phyloP scores from a whole-genome alignment of 495 filamentous ascomycete species.

The Penicillium angulare region DNA sequence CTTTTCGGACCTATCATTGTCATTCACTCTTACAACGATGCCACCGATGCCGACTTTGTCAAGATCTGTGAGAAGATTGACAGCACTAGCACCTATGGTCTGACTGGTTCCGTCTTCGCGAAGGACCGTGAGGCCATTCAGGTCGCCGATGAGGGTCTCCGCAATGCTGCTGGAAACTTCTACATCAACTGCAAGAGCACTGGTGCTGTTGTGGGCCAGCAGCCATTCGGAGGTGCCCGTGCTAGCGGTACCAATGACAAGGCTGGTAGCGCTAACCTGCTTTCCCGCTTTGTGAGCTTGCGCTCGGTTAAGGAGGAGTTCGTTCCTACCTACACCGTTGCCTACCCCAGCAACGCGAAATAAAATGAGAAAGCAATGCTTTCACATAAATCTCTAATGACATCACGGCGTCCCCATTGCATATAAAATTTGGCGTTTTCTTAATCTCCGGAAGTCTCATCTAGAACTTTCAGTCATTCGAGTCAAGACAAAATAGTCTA shows the following conservation, averaged over 20 bases:
- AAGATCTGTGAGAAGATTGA: slow-evolving; percentile 60
- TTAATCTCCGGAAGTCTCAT: slow-evolving; percentile 2
- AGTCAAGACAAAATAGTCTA: neutral
- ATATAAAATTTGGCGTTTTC: slow-evolving; percentile 22
- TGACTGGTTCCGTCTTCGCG: slow-evolving; percentile 80
- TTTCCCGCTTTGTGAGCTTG: slow-evolving; percentile 78
- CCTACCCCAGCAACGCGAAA: slow-evolving; percentile 74
- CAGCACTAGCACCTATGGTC: slow-evolving; percentile 67
- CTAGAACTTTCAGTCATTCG: neutral
- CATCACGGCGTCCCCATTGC: slow-evolving; percentile 24
- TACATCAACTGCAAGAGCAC: slow-evolving; percentile 95
- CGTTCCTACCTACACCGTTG: slow-evolving; percentile 61
- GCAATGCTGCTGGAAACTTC: slow-evolving; percentile 82
- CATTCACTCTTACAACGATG: slow-evolving; percentile 59
- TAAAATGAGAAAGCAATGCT: no score
- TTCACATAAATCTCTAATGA: slow-evolving; percentile 30
- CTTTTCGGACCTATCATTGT: slow-evolving; percentile 65
- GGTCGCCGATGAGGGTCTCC: slow-evolving; percentile 68
- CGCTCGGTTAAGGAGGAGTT: slow-evolving; percentile 94
- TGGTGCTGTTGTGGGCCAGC: slow-evolving; percentile 88
- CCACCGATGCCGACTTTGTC: slow-evolving; percentile 46
- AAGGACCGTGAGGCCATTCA: slow-evolving; percentile 65
- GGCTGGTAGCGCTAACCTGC: slow-evolving; percentile 73
- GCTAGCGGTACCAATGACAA: slow-evolving; percentile 92
- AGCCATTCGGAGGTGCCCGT: slow-evolving; percentile 84